Conservation (phyloP, 306 rosid genomes). For the Cucumis hystrix region DNA sequence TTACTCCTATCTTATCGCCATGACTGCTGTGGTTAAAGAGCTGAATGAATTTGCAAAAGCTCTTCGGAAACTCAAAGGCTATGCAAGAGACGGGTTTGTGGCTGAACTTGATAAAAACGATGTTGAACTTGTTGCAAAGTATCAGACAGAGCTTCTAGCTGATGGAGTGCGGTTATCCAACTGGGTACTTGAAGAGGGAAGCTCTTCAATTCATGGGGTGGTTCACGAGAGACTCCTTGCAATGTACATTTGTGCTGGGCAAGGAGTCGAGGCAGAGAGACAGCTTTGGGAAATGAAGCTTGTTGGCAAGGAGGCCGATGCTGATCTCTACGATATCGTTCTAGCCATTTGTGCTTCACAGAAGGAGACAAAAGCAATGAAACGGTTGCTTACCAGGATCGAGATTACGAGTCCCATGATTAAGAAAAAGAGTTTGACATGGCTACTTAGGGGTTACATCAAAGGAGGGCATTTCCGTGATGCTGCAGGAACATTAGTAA, state of each 20-base stretch:
- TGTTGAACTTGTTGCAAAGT: constrained; percentile 43
- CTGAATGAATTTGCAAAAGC: constrained; percentile 75
- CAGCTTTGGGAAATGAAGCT: constrained; percentile 95
- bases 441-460: constrained; percentile 82
- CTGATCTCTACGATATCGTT: constrained; percentile 74
- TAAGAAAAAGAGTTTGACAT: constrained; percentile 74
- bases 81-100: constrained; percentile 32
- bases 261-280: constrained; percentile 86
- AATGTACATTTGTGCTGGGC: constrained; percentile 86
- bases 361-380: constrained; percentile 48
- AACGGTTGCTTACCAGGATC: constrained; percentile 54
- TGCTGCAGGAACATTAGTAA: constrained; percentile 71
- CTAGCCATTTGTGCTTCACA: constrained; percentile 90
- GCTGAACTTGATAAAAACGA: constrained; percentile 49
- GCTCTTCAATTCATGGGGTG: constrained; percentile 39
- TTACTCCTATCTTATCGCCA: constrained; percentile 80
- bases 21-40: constrained; percentile 93
- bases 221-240: constrained; percentile 95
- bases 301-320: constrained; percentile 78
- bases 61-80: constrained; percentile 61
- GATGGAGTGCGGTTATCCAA: constrained; percentile 60
- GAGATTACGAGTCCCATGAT: constrained; percentile 44
- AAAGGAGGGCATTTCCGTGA: constrained; percentile 82
- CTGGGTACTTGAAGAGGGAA: constrained; percentile 67
- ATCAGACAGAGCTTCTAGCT: constrained; percentile 64